Evolutionary conservation across 31 red algal species (phyloP).

Genomic region (Odonthalia washingtoniensis): DNA sequence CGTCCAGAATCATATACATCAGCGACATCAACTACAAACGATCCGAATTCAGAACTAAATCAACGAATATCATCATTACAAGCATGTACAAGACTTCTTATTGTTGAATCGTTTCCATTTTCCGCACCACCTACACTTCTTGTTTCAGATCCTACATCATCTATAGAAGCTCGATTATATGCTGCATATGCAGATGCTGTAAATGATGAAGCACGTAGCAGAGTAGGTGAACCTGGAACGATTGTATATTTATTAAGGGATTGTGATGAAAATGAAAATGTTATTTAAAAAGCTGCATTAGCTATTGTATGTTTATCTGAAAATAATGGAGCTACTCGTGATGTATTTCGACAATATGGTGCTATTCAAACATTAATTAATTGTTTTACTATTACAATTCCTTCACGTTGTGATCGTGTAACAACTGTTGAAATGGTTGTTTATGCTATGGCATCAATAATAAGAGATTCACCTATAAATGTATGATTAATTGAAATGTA

Average conservation of each 20-base stretch:
- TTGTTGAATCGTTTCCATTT: no score
- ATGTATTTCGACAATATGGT: slow-evolving; percentile 53
- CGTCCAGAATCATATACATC: no score
- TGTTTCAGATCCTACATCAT: neutral
- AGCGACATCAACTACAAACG: no score
- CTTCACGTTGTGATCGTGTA: slow-evolving; percentile 43
- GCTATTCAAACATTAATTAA: slow-evolving; percentile 66
- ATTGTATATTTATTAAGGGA: slow-evolving; percentile 64
- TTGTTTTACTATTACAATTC: slow-evolving; percentile 52
- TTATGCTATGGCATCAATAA: slow-evolving; percentile 31
- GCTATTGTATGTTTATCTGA: slow-evolving; percentile 57
- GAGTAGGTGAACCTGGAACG: slow-evolving; percentile 37
- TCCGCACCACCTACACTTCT: no score
- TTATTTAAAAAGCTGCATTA: slow-evolving; percentile 66
- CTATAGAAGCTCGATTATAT: slow-evolving; percentile 29
- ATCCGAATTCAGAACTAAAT: no score
- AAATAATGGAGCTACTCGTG: slow-evolving; percentile 59
- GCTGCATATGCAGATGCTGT: slow-evolving; percentile 59
- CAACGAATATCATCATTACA: no score
- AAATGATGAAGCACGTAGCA: slow-evolving; percentile 41
- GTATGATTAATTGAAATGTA: slow-evolving; percentile 64
- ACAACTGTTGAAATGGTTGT: no score
- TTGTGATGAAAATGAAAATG: slow-evolving; percentile 55
- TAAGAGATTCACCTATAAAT: slow-evolving; percentile 59
- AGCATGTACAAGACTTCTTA: no score